A percentile compares a stretch with the other conserved stretches of the same genome.
These are phyloP conservation scores for Microbotryum intermedium DNA, from an alignment of 1,284 basidiomycete species.

Conservation along the genomic window DNA sequence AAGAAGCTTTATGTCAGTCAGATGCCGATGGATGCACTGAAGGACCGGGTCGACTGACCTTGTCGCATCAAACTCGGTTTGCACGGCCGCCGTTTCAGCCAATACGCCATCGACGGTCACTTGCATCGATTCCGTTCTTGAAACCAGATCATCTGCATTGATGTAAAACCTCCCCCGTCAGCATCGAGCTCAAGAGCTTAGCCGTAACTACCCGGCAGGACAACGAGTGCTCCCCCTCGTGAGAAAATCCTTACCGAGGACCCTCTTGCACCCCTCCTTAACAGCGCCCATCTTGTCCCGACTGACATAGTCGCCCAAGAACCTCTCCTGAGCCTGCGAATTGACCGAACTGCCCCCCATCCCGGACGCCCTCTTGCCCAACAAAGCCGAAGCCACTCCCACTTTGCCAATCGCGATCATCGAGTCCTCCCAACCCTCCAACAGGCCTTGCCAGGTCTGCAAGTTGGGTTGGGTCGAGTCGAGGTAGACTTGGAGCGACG, in stretches of 20 bases:
- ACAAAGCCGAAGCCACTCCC: slow-evolving; percentile 15
- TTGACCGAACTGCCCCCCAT: background rate
- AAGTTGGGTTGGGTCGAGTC: slow-evolving; percentile 8
- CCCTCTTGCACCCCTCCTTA: slow-evolving; percentile 28
- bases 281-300: slow-evolving; percentile 33
- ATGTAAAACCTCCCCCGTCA: background rate
- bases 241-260: slow-evolving; percentile 14
- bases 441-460: slow-evolving; percentile 7
- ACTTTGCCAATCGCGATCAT: slow-evolving; percentile 27
- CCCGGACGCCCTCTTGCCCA: background rate
- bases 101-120: slow-evolving; percentile 17
- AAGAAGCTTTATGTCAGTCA: background rate
- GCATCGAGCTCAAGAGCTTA: no score
- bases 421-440: slow-evolving; percentile 18
- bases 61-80: slow-evolving; percentile 23
- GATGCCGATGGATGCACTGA: background rate
- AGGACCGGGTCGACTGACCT: slow-evolving; percentile 3
- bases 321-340: slow-evolving; percentile 20
- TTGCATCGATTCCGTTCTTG: slow-evolving; percentile 12
- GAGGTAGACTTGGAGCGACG: slow-evolving; percentile 12
- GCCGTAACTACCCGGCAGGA: no score
- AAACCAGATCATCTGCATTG: slow-evolving; percentile 12
- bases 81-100: slow-evolving; percentile 19
- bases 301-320: slow-evolving; percentile 31
- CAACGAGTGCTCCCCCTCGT: no score